These are phyloP conservation scores for Colletotrichum sp. DNA, from an alignment of 2,329 filamentous ascomycete species.

Conservation along the genomic window DNA sequence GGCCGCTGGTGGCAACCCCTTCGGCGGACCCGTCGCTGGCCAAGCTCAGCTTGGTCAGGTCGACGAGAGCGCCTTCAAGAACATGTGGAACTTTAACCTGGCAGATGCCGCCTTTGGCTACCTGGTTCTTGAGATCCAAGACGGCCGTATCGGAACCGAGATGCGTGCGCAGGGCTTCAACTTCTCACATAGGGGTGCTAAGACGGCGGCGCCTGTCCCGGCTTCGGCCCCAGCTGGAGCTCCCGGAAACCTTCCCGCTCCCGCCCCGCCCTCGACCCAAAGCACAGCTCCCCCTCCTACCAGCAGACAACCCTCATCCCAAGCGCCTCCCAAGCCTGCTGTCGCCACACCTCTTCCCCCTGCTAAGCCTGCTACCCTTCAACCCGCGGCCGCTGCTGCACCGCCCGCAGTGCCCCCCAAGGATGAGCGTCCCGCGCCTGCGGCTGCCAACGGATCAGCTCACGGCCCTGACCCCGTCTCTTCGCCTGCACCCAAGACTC, in stretches of 20 bases:
- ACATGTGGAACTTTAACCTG: slow-evolving; percentile 99
- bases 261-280: slow-evolving; percentile 41
- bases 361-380: slow-evolving; percentile 49
- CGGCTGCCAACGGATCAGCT: slow-evolving; percentile 57
- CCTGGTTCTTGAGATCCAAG: slow-evolving; percentile 92
- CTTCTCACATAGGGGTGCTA: slow-evolving; percentile 93
- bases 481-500: slow-evolving; percentile 65
- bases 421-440: slow-evolving; percentile 56
- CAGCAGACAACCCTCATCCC: slow-evolving; percentile 39
- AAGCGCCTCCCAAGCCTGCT: slow-evolving; percentile 47
- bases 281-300: slow-evolving; percentile 35
- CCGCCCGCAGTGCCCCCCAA: slow-evolving; percentile 57
- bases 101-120: slow-evolving; percentile 98
- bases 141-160: slow-evolving; percentile 94
- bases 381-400: slow-evolving; percentile 51
- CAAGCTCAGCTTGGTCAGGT: slow-evolving; percentile 82
- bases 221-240: slow-evolving; percentile 35
- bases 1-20: slow-evolving; percentile 94
- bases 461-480: slow-evolving; percentile 57
- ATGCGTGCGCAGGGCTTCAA: slow-evolving; percentile 99
- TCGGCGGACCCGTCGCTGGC: slow-evolving; percentile 82
- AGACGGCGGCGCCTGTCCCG: slow-evolving; percentile 56
- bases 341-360: slow-evolving; percentile 39
- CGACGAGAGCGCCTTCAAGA: slow-evolving; percentile 99
- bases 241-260: slow-evolving; percentile 35